phyloP scores from a whole-genome alignment of 768 basidiomycete genomes.

The Xerocomellus intermedius region DNA sequence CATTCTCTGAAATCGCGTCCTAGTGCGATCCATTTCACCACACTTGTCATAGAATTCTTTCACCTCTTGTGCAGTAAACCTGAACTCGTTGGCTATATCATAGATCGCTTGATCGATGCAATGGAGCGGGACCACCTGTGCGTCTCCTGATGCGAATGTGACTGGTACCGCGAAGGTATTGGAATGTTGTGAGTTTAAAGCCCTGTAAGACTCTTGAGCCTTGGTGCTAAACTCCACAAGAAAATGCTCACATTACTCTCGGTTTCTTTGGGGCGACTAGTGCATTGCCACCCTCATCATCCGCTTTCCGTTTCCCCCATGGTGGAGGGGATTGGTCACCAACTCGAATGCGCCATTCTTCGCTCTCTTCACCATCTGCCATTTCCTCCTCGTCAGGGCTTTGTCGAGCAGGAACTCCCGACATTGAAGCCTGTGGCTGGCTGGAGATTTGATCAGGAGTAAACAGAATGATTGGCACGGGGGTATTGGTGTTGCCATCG shows the following conservation, averaged over 20 bases:
- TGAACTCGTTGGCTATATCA: slow-evolving; percentile 65
- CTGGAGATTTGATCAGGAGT: slow-evolving; percentile 20
- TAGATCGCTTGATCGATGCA: slow-evolving; percentile 63
- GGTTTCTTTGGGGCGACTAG: slow-evolving; percentile 40
- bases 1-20: slow-evolving; percentile 65
- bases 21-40: slow-evolving; percentile 68
- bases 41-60: slow-evolving; percentile 74
- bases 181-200: slow-evolving; percentile 1
- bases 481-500: slow-evolving; percentile 4
- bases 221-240: background rate
- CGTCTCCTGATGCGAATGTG: slow-evolving; percentile 1
- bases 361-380: slow-evolving; percentile 54
- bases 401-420: slow-evolving; percentile 29
- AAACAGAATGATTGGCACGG: slow-evolving; percentile 28
- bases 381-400: slow-evolving; percentile 65
- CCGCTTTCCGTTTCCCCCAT: slow-evolving; percentile 64
- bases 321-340: slow-evolving; percentile 61
- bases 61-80: slow-evolving; percentile 76
- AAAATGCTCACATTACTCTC: slow-evolving; percentile 39
- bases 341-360: slow-evolving; percentile 65
- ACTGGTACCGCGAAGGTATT: slow-evolving; percentile 4
- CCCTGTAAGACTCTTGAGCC: slow-evolving; percentile 3
- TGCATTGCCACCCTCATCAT: slow-evolving; percentile 36
- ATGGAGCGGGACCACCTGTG: slow-evolving; percentile 40
- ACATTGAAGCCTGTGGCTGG: slow-evolving; percentile 30